These are phyloP conservation scores for Xylaria scruposa DNA, from an alignment of 495 filamentous ascomycete genomes.

Conservation along the genomic window DNA sequence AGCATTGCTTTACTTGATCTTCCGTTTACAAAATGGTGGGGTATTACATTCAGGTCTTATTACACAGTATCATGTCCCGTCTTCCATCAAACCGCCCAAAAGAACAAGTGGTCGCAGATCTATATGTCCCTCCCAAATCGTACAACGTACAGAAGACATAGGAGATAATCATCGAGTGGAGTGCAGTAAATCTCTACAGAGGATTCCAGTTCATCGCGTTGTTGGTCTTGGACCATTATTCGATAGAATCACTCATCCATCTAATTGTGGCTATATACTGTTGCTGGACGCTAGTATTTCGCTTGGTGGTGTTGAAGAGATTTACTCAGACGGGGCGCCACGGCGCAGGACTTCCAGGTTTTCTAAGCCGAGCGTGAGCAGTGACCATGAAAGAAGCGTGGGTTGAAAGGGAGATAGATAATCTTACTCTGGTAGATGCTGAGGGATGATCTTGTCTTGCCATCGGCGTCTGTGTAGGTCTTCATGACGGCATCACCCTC, in stretches of 20 bases:
- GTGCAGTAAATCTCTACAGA: not conserved
- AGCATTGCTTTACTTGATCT: not conserved
- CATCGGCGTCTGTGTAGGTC: slow-evolving; percentile 67
- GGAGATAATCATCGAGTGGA: slow-evolving; percentile 16
- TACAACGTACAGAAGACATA: not conserved
- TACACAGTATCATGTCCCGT: slow-evolving; percentile 1
- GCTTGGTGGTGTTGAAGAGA: not conserved
- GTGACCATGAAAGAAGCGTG: not conserved
- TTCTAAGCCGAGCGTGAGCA: slow-evolving; percentile 45
- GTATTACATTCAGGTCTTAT: slow-evolving; percentile 8
- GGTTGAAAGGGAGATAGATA: not conserved
- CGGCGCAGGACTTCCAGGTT: slow-evolving; percentile 67
- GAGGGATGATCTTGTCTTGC: slow-evolving; percentile 60
- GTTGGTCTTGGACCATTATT: not conserved
- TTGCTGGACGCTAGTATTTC: not conserved
- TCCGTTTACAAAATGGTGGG: not conserved
- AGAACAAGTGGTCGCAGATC: not conserved
- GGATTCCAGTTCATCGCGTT: not conserved
- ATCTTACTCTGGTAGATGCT: slow-evolving; percentile 77
- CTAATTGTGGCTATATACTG: not conserved
- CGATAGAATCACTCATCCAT: not conserved
- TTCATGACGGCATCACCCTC: slow-evolving; percentile 74
- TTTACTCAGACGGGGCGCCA: slow-evolving; percentile 32
- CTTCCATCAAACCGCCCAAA: not conserved
- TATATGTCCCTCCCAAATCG: not conserved